Evolutionary conservation across 1,284 basidiomycete species (phyloP), one percentile per base, ranked within the genome.

Genomic region (Cutaneotrichosporon cavernicola): DNA sequence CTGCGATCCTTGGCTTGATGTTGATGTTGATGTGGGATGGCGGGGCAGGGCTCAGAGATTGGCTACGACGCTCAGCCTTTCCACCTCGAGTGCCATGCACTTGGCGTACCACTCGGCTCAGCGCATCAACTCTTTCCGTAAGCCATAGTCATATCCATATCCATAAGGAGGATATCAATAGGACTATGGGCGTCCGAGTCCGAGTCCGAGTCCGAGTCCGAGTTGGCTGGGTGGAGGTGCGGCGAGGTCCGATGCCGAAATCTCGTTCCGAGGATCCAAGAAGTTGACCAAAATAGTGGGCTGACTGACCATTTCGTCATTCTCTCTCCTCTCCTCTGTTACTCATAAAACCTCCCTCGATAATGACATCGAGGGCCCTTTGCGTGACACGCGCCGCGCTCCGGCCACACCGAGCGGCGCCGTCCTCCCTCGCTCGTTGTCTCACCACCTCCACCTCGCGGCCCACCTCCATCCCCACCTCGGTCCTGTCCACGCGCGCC

Each of bases 331-430:
- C 50, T 6, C 51, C 4, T 31, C 22, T 18, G 31, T 13, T 51
- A 14, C 43, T 46, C 43, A 1, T 46, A 16, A 46, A 46, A 46
- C 18, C 18, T 18, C 43, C 43, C 26, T 32, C 51, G 22, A 53
- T 14, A 18, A 53, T 53, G 51, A 31, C 51, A 31, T 53, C 31
- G 51, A 53, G 51, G 51, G 51, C 51, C 5, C 30, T 53, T 13
- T 53, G 31, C 13, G 30, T 16, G 8, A n/a, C 51, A 6, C 51
- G 51, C 18, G 51, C 30, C 13, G 49, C 49, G 13, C 26, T 51
- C 9, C 51, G 51, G 16, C 51, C 51, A 8, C 26, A n/a, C 30
- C 51, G 9, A 31, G 16, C 18, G 1, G 18, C 31, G 21, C 51
- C 8, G 13, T 6, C 31, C 18, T n/a, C 51, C 16, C 26, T 31